Evolutionary conservation across 2,329 filamentous ascomycete species (phyloP).

Genomic region (Chaetomiaceae sp.): DNA sequence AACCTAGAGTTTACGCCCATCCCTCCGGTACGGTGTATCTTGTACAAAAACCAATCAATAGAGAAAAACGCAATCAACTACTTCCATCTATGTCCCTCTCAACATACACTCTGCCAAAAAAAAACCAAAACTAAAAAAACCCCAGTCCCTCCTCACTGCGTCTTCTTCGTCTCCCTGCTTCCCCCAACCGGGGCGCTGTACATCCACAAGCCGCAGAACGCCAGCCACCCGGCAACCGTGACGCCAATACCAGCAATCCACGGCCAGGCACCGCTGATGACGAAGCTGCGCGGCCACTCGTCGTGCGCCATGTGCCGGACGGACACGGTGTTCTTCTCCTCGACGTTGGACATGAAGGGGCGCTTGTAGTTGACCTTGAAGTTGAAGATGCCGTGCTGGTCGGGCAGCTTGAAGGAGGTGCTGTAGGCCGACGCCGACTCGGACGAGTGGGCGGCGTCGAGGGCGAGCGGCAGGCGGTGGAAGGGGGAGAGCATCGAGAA

Average conservation of each 20-base stretch:
- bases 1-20: constrained; percentile 11
- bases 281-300: constrained; percentile 88
- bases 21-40: constrained; percentile 11
- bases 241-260: constrained; percentile 87
- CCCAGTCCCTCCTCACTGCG: constrained; percentile 36
- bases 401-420: constrained; percentile 74
- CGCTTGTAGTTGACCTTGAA: constrained; percentile 97
- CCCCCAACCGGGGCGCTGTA: constrained; percentile 53
- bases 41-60: constrained; percentile 1
- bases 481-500: constrained; percentile 99
- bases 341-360: constrained; percentile 80
- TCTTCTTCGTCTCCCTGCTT: constrained; percentile 42
- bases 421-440: constrained; percentile 69
- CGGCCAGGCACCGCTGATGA: constrained; percentile 86
- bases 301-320: constrained; percentile 96
- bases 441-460: constrained; percentile 46
- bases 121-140: too few species aligned
- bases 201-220: constrained; percentile 84
- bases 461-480: constrained; percentile 73
- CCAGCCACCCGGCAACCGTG: constrained; percentile 78
- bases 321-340: constrained; percentile 92
- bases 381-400: constrained; percentile 99
- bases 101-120: neutral
- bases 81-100: neutral
- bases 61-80: neutral